phyloP scores from a whole-genome alignment of 257 asterid species.

The Perilla frutescens region DNA sequence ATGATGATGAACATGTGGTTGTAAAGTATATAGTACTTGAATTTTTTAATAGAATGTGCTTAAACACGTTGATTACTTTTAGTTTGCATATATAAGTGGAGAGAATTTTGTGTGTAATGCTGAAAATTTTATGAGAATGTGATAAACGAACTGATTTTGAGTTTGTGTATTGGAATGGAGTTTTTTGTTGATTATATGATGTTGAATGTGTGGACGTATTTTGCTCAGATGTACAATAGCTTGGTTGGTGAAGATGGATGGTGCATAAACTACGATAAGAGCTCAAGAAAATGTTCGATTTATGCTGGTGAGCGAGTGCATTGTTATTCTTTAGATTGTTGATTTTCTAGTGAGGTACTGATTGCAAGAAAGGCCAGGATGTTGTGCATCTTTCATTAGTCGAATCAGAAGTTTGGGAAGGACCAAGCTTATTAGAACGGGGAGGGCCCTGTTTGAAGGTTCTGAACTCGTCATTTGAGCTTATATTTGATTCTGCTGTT shows the following conservation, averaged over 20 bases:
- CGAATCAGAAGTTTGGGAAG: background rate
- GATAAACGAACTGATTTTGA: background rate
- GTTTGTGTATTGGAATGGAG: background rate
- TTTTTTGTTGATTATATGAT: slow-evolving; percentile 13
- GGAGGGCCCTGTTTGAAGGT: slow-evolving; percentile 5
- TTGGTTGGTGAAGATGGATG: slow-evolving; percentile 94
- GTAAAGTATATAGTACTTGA: background rate
- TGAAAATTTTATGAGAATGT: background rate
- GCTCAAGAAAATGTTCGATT: slow-evolving; percentile 76
- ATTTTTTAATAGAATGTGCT: background rate
- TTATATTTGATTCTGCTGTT: background rate
- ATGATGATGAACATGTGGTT: background rate
- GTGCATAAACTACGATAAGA: slow-evolving; percentile 87
- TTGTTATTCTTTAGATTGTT: background rate
- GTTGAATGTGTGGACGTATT: slow-evolving; percentile 24
- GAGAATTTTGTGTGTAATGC: background rate
- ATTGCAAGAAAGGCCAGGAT: background rate
- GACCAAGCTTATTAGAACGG: background rate
- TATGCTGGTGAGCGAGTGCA: slow-evolving; percentile 64
- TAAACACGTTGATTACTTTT: too few relatives aligned
- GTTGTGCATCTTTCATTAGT: background rate
- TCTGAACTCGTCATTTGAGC: slow-evolving; percentile 21
- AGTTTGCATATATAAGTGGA: background rate
- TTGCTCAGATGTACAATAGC: slow-evolving; percentile 69
- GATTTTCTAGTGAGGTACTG: background rate